Base-by-base conservation (phyloP, 1,139 yeast species). In the Geotrichum fermentans region DNA sequence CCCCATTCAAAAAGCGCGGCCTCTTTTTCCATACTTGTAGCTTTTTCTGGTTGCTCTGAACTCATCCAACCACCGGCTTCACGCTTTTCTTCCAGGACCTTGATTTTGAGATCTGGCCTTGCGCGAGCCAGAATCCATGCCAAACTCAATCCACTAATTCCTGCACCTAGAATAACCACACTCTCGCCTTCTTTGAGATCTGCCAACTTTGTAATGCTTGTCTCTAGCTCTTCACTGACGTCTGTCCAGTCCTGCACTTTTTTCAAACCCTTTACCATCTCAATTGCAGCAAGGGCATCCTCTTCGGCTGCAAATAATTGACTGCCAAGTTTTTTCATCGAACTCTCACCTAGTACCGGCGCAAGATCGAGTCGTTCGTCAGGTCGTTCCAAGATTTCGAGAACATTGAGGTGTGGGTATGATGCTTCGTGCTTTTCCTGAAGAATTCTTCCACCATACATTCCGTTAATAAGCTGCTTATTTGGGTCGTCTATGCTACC, bases 21-120 rank as follows among this genome's bases (percentile, higher is more conserved):
- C 14, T 46, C 49, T 17, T 52, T 54, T 11, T 52, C 54, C 17
- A 42, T 35, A 4, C 50, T 58, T 2, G 20, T 11, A 14, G 43
- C 55, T 0, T 35, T 52, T 8, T 38, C 29, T 6, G 43, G 47
- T 10, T 5, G 11, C 8, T 54, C 58, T 8, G 94, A 77, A 37
- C 74, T 68, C 62, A 92, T 84, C 78, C 87, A 89, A 0, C 98
- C 98, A 16, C 97, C 97, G 5, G 79, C 69, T 42, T 78, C 68
- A 1, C 60, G 47, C 1, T 72, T 56, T 21, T 73, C 64, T 57
- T 92, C 97, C 53, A 74, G 76, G 0, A 92, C 63, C 1, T 78
- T 77, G 46, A 92, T 74, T 8, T 69, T 66, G 18, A 87, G 58
- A 62, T 88, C 96, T 0, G 73, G 73, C 45, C 96, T 73, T 13